Evolutionary conservation across 805 yeast genomes (phyloP).

Genomic region (Wickerhamomyces bisporus): DNA sequence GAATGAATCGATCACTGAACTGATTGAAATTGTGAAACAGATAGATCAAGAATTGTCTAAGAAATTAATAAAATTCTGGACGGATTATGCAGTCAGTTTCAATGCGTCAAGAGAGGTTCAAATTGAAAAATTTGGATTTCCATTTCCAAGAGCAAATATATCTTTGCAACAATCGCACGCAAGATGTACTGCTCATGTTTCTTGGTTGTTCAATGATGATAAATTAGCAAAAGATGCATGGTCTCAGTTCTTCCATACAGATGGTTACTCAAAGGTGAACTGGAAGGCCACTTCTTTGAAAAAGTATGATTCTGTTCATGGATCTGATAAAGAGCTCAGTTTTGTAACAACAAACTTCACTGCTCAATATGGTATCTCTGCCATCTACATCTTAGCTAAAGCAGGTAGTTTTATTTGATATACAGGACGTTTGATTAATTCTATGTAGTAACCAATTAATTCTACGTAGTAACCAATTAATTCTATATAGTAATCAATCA

Average conservation of each 20-base stretch:
- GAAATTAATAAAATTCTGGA: slow-evolving; percentile 8
- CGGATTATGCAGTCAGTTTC: slow-evolving; percentile 7
- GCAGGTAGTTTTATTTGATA: not conserved
- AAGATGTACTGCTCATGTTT: slow-evolving; percentile 8
- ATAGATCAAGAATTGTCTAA: not conserved
- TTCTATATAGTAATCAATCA: no score
- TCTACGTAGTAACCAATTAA: no score
- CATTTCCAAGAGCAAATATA: no score
- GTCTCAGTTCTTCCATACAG: slow-evolving; percentile 9
- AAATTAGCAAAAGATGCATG: slow-evolving; percentile 4
- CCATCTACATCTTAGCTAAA: not conserved
- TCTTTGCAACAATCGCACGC: slow-evolving; percentile 9
- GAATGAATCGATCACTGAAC: slow-evolving; percentile 6
- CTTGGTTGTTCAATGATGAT: slow-evolving; percentile 2
- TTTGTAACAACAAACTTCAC: slow-evolving; percentile 1
- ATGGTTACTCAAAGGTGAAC: slow-evolving; percentile 3
- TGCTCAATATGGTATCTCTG: slow-evolving; percentile 2
- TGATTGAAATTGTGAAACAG: slow-evolving; percentile 4
- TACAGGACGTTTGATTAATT: no score
- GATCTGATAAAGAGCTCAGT: not conserved
- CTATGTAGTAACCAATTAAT: no score
- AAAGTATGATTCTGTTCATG: not conserved
- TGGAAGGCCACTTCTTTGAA: not conserved
- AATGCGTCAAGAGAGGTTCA: slow-evolving; percentile 3
- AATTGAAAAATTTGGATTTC: not conserved